A percentile compares a stretch with the other conserved stretches of the same genome.
phyloP scores from a whole-genome alignment of 1,284 basidiomycete species.

The Sporisorium reilianum region DNA sequence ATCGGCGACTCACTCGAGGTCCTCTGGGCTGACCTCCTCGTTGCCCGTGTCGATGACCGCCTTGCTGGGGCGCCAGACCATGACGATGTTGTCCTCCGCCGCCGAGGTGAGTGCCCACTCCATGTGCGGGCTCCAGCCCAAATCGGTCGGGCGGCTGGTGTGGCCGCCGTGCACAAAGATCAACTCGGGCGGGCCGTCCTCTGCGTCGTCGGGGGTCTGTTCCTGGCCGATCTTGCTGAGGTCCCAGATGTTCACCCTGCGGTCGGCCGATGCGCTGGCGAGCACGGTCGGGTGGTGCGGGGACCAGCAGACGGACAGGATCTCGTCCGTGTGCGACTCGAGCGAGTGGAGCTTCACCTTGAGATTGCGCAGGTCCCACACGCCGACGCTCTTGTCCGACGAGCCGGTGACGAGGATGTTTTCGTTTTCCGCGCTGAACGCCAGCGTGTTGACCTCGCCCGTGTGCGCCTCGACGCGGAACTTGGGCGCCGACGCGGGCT shows the following conservation, averaged over 20 bases:
- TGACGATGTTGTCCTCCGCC: conserved; percentile 68
- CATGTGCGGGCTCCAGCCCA: conserved; percentile 65
- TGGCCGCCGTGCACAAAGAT: conserved; percentile 69
- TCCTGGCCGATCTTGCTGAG: conserved; percentile 90
- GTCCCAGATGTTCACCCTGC: conserved; percentile 96
- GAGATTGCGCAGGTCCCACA: conserved; percentile 89
- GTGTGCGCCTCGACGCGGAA: conserved; percentile 83
- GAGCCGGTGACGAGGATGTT: conserved; percentile 92
- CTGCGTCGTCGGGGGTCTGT: conserved; percentile 96
- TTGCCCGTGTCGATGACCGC: conserved; percentile 43
- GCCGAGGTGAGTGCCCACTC: conserved; percentile 64
- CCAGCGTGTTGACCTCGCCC: conserved; percentile 88
- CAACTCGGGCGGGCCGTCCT: conserved; percentile 84
- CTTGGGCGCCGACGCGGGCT: conserved; percentile 74
- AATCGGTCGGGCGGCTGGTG: conserved; percentile 64
- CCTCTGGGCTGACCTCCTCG: conserved; percentile 36
- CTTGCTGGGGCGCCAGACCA: conserved; percentile 61
- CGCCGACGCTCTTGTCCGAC: conserved; percentile 89
- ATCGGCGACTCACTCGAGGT: conserved; percentile 26
- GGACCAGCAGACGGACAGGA: conserved; percentile 93
- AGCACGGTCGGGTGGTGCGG: conserved; percentile 77
- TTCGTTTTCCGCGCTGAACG: conserved; percentile 86
- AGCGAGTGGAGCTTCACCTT: conserved; percentile 85
- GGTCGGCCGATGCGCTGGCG: conserved; percentile 81
- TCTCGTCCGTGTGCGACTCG: conserved; percentile 92